Conservation (phyloP, 164 flowering plant genomes). For the Kalanchoe fedtschenkoi region DNA sequence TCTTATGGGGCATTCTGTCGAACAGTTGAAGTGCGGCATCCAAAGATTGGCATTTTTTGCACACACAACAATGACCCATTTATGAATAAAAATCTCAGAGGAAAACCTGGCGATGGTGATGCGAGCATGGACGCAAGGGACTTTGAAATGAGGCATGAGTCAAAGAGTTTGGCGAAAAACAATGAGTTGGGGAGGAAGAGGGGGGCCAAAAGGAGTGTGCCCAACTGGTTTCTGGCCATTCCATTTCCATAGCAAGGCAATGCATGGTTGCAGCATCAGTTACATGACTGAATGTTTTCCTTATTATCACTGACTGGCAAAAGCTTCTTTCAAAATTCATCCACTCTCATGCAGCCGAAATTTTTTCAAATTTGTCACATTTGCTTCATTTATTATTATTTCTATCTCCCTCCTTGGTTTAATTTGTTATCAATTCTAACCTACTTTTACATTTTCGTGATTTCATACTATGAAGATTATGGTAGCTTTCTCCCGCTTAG, state of each 20-base stretch:
- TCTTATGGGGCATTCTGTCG: constrained; percentile 38
- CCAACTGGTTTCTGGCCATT: constrained; percentile 31
- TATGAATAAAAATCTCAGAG: constrained; percentile 39
- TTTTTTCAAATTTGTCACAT: no score
- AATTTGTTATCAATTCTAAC: no score
- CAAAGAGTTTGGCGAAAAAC: constrained; percentile 40
- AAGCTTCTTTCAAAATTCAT: no score
- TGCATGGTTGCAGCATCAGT: no score
- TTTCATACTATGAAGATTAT: no score
- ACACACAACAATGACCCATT: constrained; percentile 45
- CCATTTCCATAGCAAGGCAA: constrained; percentile 15
- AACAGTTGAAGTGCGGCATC: constrained; percentile 44
- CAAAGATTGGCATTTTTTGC: constrained; percentile 35
- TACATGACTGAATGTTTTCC: no score
- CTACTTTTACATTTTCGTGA: no score
- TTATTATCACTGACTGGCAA: no score
- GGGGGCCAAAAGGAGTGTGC: constrained; percentile 17
- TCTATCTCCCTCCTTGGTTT: no score
- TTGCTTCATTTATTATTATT: no score
- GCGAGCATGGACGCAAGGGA: constrained; percentile 31
- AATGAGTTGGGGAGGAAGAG: constrained; percentile 23
- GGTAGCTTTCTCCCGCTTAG: no score
- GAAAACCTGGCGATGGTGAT: constrained; percentile 35
- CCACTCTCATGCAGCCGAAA: no score
- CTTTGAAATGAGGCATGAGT: constrained; percentile 24